These are phyloP conservation scores for Akanthomyces muscarius DNA, from an alignment of 2,329 filamentous ascomycete species.

Conservation along the genomic window DNA sequence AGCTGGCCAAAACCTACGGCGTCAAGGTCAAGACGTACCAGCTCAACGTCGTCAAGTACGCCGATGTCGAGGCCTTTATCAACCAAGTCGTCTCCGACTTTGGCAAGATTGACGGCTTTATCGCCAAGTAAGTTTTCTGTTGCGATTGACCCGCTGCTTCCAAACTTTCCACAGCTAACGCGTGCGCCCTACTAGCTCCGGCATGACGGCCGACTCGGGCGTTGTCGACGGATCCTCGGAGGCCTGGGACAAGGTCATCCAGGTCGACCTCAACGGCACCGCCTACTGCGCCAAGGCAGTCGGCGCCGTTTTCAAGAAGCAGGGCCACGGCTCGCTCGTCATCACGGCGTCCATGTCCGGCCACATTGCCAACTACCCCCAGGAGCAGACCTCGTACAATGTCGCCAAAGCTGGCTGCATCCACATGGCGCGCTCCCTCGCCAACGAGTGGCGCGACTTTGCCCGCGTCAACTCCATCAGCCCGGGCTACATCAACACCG, in stretches of 20 bases:
- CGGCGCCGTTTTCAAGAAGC: constrained; percentile 60
- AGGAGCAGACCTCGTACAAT: constrained; percentile 65
- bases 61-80: constrained; percentile 49
- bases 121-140: constrained; percentile 60
- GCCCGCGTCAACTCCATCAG: constrained; percentile 63
- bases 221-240: constrained; percentile 64
- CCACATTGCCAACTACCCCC: constrained; percentile 66
- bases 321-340: constrained; percentile 61
- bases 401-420: constrained; percentile 57
- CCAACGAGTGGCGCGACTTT: constrained; percentile 66
- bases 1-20: constrained; percentile 62
- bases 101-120: constrained; percentile 68
- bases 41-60: constrained; percentile 53
- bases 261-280: constrained; percentile 62
- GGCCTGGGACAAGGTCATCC: constrained; percentile 61
- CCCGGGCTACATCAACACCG: constrained; percentile 65
- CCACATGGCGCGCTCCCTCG: constrained; percentile 43
- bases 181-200: constrained; percentile 42
- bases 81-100: constrained; percentile 68
- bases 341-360: constrained; percentile 68
- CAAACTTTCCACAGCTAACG: background rate
- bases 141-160: background rate
- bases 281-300: constrained; percentile 65
- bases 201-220: constrained; percentile 64
- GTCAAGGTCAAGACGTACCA: constrained; percentile 62